These are phyloP conservation scores for Mycena kentingensis DNA, from an alignment of 768 basidiomycete genomes.

Conservation along the genomic window DNA sequence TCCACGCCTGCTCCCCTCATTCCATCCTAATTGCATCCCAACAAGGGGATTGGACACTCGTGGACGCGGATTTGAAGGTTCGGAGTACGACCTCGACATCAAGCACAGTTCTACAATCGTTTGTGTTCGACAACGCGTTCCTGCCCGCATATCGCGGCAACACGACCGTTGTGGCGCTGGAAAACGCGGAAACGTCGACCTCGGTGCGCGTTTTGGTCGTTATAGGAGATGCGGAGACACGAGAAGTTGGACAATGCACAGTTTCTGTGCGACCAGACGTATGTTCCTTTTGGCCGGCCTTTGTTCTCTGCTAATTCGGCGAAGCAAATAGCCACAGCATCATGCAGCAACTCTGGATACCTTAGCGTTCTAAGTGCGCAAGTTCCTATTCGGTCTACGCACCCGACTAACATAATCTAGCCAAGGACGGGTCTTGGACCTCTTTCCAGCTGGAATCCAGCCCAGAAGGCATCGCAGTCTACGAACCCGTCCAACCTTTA, in stretches of 20 bases:
- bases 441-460: conserved; percentile 37
- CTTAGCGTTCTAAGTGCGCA: conserved; percentile 53
- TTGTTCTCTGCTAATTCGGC: conserved; percentile 9
- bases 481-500: conserved; percentile 31
- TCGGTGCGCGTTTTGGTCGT: conserved; percentile 35
- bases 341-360: conserved; percentile 51
- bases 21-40: conserved; percentile 34
- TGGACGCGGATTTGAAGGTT: conserved; percentile 31
- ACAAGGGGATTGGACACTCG: conserved; percentile 33
- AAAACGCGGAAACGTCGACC: conserved; percentile 28
- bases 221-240: conserved; percentile 34
- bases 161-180: conserved; percentile 29
- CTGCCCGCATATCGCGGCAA: conserved; percentile 23
- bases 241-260: conserved; percentile 30
- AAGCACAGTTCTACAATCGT: conserved; percentile 25
- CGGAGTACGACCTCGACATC: conserved; percentile 18
- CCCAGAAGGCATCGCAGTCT: conserved; percentile 25
- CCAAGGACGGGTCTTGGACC: conserved; percentile 16
- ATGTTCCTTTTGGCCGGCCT: conserved; percentile 9
- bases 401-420: neutral
- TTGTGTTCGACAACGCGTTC: conserved; percentile 37
- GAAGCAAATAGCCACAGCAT: conserved; percentile 40
- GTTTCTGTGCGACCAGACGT: conserved; percentile 37
- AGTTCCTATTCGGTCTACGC: neutral
- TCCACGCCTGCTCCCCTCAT: conserved; percentile 27